A percentile compares a stretch with the other conserved stretches of the same genome.
phyloP scores from a whole-genome alignment of 352 stramenopile genomes.

The Globisporangium echinulatum region DNA sequence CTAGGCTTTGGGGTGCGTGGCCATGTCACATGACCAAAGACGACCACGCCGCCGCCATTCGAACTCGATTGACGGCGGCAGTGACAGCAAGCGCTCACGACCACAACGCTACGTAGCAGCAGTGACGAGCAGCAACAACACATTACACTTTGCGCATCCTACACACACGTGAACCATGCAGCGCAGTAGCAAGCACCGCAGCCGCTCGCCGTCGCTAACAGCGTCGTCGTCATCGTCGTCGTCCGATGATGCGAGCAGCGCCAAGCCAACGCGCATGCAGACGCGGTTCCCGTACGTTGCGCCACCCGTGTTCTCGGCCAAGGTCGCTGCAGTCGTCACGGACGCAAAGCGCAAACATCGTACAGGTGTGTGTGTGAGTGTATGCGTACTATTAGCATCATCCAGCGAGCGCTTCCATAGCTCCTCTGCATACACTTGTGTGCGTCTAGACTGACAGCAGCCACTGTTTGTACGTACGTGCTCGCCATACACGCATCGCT shows the following conservation, averaged over 20 bases:
- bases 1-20: too few species aligned
- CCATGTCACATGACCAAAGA: too few species aligned
- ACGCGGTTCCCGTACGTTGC: slow-evolving; percentile 49
- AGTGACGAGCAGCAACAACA: too few species aligned
- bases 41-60: too few species aligned
- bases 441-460: too few species aligned
- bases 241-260: slow-evolving; percentile 17
- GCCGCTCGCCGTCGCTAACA: slow-evolving; percentile 39
- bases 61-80: too few species aligned
- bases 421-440: not conserved
- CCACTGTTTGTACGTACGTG: too few species aligned
- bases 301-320: slow-evolving; percentile 34
- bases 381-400: not conserved
- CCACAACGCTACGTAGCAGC: too few species aligned
- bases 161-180: slow-evolving; percentile 11
- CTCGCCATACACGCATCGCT: too few species aligned
- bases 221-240: slow-evolving; percentile 40
- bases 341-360: slow-evolving; percentile 70
- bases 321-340: slow-evolving; percentile 38
- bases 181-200: slow-evolving; percentile 20
- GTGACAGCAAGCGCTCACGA: too few species aligned
- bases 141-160: too few species aligned
- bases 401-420: not conserved
- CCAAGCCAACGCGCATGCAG: not conserved
- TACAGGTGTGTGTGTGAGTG: slow-evolving; percentile 23